phyloP scores from a whole-genome alignment of 768 basidiomycete species.

The Amanita exitialis region DNA sequence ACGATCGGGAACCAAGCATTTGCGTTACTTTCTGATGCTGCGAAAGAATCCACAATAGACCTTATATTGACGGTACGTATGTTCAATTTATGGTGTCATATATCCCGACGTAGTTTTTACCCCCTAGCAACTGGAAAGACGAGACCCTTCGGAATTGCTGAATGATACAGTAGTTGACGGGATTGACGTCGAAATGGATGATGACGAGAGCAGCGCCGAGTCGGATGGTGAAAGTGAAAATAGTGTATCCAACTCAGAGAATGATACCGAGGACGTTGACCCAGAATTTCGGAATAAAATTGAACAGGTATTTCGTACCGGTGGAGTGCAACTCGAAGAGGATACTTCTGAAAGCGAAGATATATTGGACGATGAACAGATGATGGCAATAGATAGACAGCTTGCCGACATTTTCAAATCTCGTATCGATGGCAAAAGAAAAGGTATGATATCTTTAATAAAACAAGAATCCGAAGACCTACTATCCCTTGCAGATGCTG shows the following conservation, averaged over 20 bases:
- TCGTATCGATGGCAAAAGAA: slow-evolving; percentile 48
- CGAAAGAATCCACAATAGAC: slow-evolving; percentile 64
- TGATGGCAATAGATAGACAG: slow-evolving; percentile 93
- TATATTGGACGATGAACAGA: slow-evolving; percentile 92
- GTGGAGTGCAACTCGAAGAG: slow-evolving; percentile 46
- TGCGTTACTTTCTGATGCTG: slow-evolving; percentile 54
- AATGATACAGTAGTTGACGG: slow-evolving; percentile 35
- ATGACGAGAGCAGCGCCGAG: slow-evolving; percentile 18
- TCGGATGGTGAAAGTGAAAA: slow-evolving; percentile 19
- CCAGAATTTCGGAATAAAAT: slow-evolving; percentile 61
- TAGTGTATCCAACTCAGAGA: slow-evolving; percentile 17
- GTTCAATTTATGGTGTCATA: background rate
- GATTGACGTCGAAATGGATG: slow-evolving; percentile 23
- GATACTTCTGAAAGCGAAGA: slow-evolving; percentile 60
- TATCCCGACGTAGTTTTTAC: slow-evolving; percentile 4
- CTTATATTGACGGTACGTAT: slow-evolving; percentile 69
- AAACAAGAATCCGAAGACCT: background rate
- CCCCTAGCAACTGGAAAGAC: slow-evolving; percentile 74
- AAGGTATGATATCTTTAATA: slow-evolving; percentile 32
- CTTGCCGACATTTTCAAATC: slow-evolving; percentile 80
- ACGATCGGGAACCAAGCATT: slow-evolving; percentile 76
- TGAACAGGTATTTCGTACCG: slow-evolving; percentile 49
- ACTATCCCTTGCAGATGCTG: slow-evolving; percentile 31
- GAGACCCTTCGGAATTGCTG: slow-evolving; percentile 45
- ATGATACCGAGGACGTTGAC: slow-evolving; percentile 30